Evolutionary conservation across 2,329 filamentous ascomycete species (phyloP), one percentile per base, ranked within the genome.

Genomic region (Diaporthe velutina): DNA sequence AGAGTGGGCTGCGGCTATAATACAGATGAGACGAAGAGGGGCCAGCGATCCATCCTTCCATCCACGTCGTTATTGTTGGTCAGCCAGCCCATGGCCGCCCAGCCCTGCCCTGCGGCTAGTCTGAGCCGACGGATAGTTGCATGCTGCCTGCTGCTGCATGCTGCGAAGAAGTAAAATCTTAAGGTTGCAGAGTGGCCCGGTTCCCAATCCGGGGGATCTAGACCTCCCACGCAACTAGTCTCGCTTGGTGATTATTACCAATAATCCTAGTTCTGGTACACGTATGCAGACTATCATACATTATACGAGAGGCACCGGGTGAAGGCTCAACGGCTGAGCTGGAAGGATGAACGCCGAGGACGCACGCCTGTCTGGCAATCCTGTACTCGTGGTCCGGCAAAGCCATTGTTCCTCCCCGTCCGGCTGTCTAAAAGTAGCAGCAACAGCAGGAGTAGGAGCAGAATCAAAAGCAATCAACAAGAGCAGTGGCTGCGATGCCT

Each of bases 11-110:
- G 12, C 42, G 13, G 1, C 22, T 13, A n/a, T 54, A 54, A 5
- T 28, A 68, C 33, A 67, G 64, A 52, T 22, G 64, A 38, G 64
- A 52, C n/a, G 64, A 52, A 66, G 40, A 33, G 54, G 45, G 61
- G 25, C 42, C 61, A 35, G 60, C 40, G 17, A 15, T 3, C 6
- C 25, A 33, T 17, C 0, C 13, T 8, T 54, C 25, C 25, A 2
- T 54, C 52, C 25, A 17, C 52, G 52, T 25, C 25, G 52, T 54
- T 54, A 2, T 30, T 54, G 54, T 6, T 35, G 19, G 54, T 33
- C 54, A 55, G 55, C 30, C 55, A 57, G 54, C 40, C 22, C 28
- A 15, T 33, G 25, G 40, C 15, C 10, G 19, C 10, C 61, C 30
- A 40, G 45, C 17, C 64, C 30, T 30, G 64, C 15, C 30, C 30